Base-by-base conservation (phyloP, 2,329 filamentous ascomycete species). In the Mycogone perniciosa region DNA sequence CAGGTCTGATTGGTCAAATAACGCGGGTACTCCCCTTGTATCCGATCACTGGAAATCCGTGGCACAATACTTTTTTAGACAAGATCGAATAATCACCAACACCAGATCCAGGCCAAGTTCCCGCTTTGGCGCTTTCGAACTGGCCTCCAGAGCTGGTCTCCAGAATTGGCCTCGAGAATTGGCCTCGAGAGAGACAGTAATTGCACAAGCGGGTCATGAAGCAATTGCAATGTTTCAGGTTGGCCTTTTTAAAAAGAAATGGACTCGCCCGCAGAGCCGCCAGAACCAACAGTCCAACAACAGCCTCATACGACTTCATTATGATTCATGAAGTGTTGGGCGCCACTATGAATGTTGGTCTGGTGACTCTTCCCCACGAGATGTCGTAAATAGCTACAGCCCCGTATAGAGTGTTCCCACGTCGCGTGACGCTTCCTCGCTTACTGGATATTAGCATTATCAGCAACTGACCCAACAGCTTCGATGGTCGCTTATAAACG, bases 1-100 rank as follows among this genome's bases (percentile, higher is more conserved):
- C 42, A 46, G 46, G 43, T 46, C 31, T 53, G 46, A 53, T 53
- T 53, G 51, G 51, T 46, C 51, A 33, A 30, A 34, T 26, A 35
- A 29, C 30, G 34, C 34, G 30, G 50, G 40, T 45, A 44, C 39
- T 46, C 7, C 4, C 1, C 6, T 30, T 34, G 51, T 50, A 50
- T 6, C 27, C 50, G 20, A 8, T 31, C 45, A n/a, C 11, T 8
- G 29, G 8, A 13, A 30, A 31, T n/a, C 26, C 6, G 50, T 44
- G 50, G 31, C 7, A 40, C 34, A 40, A 38, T 48, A 52, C 44
- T 35, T 53, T 26, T 33, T 2, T 9, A 20, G 35, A 49, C 51
- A 33, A 39, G 31, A 31, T 38, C 4, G 45, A 2, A 40, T 43
- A 45, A 39, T 45, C 50, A 40, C 9, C 45, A 20, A 46, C 13